phyloP scores from a whole-genome alignment of 805 yeast species.

The Wickerhamomyces tratensis region DNA sequence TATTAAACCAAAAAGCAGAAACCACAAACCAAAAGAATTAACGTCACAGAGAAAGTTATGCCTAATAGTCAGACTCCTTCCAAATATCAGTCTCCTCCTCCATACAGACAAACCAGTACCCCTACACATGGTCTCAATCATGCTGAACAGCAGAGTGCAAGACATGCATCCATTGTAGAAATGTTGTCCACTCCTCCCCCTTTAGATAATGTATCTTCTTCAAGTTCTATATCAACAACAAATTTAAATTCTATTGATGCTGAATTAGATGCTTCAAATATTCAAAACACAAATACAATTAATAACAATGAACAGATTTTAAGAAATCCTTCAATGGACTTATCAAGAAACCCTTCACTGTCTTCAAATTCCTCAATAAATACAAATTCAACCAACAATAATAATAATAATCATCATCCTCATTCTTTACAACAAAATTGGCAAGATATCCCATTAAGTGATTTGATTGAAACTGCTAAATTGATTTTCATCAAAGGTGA shows the following conservation, averaged over 20 bases:
- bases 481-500: constrained; percentile 59
- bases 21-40: too few relatives aligned
- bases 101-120: constrained; percentile 20
- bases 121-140: constrained; percentile 24
- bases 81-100: constrained; percentile 26
- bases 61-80: constrained; percentile 11
- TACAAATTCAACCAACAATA: constrained; percentile 60
- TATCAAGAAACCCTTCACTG: constrained; percentile 17
- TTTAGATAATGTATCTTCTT: constrained; percentile 19
- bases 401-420: constrained; percentile 56
- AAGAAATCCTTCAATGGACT: not conserved
- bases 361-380: constrained; percentile 48
- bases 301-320: constrained; percentile 2
- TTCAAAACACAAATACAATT: not conserved
- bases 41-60: constrained; percentile 3
- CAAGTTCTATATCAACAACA: not conserved
- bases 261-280: not conserved
- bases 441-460: constrained; percentile 62
- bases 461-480: constrained; percentile 71
- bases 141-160: constrained; percentile 18
- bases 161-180: constrained; percentile 68
- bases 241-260: not conserved
- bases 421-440: constrained; percentile 74
- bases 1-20: too few relatives aligned
- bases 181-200: constrained; percentile 72